A percentile compares a stretch with the other conserved stretches of the same genome.
phyloP scores from a whole-genome alignment of 176 grass and related monocot genomes.

The Metroxylon sagu region DNA sequence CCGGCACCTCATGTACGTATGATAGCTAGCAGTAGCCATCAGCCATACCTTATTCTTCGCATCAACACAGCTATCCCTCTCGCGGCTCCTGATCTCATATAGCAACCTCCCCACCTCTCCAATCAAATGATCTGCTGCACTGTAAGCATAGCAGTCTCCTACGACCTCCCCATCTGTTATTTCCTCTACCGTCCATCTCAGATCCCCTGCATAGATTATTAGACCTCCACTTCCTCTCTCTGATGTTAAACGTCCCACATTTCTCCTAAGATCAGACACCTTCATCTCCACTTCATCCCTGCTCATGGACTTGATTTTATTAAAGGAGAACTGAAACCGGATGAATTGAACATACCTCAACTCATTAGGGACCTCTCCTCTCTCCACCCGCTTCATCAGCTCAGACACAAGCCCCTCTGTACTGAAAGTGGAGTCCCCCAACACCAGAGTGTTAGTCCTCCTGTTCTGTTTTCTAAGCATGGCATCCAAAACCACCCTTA shows the following conservation, averaged over 20 bases:
- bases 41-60: conserved; percentile 40
- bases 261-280: conserved; percentile 54
- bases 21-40: conserved; percentile 60
- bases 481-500: conserved; percentile 53
- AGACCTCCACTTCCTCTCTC: conserved; percentile 20
- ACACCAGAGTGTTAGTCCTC: conserved; percentile 44
- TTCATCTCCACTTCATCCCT: conserved; percentile 44
- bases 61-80: neutral
- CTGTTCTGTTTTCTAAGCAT: conserved; percentile 44
- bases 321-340: conserved; percentile 63
- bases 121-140: conserved; percentile 43
- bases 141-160: conserved; percentile 12
- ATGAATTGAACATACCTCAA: conserved; percentile 51
- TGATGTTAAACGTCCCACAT: conserved; percentile 27
- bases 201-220: conserved; percentile 68
- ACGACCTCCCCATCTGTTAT: conserved; percentile 10
- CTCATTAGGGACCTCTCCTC: conserved; percentile 58
- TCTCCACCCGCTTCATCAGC: conserved; percentile 43
- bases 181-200: conserved; percentile 65
- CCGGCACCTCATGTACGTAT: conserved; percentile 80
- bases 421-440: conserved; percentile 56
- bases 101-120: conserved; percentile 57
- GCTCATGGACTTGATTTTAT: conserved; percentile 57
- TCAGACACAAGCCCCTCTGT: conserved; percentile 51
- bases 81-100: conserved; percentile 3